phyloP scores from a whole-genome alignment of 306 rosid genomes.

The Urtica urens region DNA sequence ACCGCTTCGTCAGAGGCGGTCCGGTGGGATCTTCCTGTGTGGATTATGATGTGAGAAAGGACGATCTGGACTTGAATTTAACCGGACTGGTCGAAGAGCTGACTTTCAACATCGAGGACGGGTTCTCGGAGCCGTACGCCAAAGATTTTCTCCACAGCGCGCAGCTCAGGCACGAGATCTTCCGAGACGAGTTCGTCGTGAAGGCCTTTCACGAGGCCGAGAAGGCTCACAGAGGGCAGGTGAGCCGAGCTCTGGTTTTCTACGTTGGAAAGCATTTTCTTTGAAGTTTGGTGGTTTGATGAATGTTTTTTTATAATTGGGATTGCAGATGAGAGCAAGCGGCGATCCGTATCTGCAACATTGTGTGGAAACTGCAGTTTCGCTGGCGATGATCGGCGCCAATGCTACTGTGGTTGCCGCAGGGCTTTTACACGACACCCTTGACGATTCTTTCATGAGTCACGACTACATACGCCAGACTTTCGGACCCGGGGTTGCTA shows the following conservation, averaged over 20 bases:
- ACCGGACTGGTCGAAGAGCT: slow-evolving; percentile 53
- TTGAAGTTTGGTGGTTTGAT: not conserved
- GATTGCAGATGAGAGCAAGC: slow-evolving; percentile 69
- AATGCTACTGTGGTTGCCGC: slow-evolving; percentile 90
- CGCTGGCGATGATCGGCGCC: slow-evolving; percentile 85
- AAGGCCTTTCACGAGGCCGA: slow-evolving; percentile 92
- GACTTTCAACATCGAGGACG: slow-evolving; percentile 68
- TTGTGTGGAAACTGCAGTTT: slow-evolving; percentile 88
- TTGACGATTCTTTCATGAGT: slow-evolving; percentile 71
- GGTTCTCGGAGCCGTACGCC: slow-evolving; percentile 58
- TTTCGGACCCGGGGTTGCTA: slow-evolving; percentile 77
- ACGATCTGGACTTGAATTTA: slow-evolving; percentile 25
- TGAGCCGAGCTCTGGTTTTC: too few species aligned
- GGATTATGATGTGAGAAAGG: slow-evolving; percentile 42
- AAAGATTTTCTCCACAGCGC: slow-evolving; percentile 69
- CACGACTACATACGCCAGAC: slow-evolving; percentile 51
- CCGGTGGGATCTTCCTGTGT: slow-evolving; percentile 69
- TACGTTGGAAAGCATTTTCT: not conserved
- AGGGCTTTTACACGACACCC: slow-evolving; percentile 92
- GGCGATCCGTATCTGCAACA: slow-evolving; percentile 94
- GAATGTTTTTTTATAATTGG: slow-evolving; percentile 8
- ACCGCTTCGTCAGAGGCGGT: slow-evolving; percentile 79
- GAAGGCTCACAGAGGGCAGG: slow-evolving; percentile 97
- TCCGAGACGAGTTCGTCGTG: slow-evolving; percentile 64
- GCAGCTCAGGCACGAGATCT: slow-evolving; percentile 68